Evolutionary conservation across 1,284 basidiomycete species (phyloP).

Genomic region (Coniophora puteana): DNA sequence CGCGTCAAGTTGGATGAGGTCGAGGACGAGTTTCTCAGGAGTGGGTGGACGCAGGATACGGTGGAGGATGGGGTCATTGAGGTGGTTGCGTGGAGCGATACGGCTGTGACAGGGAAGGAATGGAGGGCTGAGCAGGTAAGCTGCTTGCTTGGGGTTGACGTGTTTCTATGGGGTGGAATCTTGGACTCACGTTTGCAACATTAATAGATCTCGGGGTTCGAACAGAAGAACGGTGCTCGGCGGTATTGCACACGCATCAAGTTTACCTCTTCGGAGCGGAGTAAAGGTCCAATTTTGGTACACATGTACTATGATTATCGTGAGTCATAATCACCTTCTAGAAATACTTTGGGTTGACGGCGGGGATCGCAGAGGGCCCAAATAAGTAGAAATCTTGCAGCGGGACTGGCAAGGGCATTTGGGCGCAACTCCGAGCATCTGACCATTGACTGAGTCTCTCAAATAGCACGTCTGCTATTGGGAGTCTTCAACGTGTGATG

Average conservation of each 20-base stretch:
- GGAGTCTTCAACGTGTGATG: too few species aligned
- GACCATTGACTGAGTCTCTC: too few species aligned
- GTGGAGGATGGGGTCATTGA: slow-evolving; percentile 47
- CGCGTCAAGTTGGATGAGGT: slow-evolving; percentile 45
- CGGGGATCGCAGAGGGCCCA: too few species aligned
- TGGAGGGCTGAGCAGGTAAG: slow-evolving; percentile 58
- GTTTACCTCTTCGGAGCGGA: slow-evolving; percentile 60
- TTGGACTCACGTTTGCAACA: slow-evolving; percentile 10
- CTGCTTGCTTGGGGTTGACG: slow-evolving; percentile 1
- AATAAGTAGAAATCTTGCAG: too few species aligned
- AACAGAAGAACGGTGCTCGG: slow-evolving; percentile 54
- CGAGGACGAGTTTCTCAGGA: slow-evolving; percentile 47
- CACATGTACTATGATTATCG: slow-evolving; percentile 68
- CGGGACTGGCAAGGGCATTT: too few species aligned
- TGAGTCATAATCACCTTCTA: too few species aligned
- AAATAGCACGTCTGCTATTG: too few species aligned
- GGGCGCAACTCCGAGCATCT: too few species aligned
- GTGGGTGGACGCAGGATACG: slow-evolving; percentile 53
- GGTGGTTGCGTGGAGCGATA: slow-evolving; percentile 48
- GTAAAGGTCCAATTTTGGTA: slow-evolving; percentile 45
- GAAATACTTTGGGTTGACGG: too few species aligned
- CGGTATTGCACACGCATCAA: slow-evolving; percentile 58
- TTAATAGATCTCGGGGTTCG: slow-evolving; percentile 66
- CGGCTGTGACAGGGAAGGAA: slow-evolving; percentile 43
- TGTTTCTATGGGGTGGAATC: not conserved